A percentile compares a stretch with the other conserved stretches of the same genome.
These are phyloP conservation scores for Starmera pachycereana DNA, from an alignment of 805 yeast genomes.

Conservation along the genomic window DNA sequence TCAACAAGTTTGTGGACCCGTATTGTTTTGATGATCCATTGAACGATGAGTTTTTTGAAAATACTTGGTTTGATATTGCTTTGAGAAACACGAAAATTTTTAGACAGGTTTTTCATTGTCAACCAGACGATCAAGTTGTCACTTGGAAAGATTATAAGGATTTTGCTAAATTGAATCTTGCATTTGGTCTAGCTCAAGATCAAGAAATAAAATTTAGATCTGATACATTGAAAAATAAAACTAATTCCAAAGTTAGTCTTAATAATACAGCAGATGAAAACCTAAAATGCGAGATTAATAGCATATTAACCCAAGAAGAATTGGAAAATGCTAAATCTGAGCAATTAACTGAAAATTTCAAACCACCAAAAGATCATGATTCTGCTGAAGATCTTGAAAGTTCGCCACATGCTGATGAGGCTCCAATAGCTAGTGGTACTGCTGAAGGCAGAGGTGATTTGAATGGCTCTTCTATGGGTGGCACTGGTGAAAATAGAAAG, in stretches of 20 bases:
- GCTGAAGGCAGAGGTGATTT: no score
- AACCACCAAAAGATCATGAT: not conserved
- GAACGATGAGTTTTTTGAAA: slow-evolving; percentile 71
- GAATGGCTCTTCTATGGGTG: not conserved
- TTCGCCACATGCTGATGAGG: no score
- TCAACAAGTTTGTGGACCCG: slow-evolving; percentile 62
- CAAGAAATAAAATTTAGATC: slow-evolving; percentile 13
- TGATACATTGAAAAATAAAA: no score
- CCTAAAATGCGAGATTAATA: no score
- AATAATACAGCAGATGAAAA: no score
- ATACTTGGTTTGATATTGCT: slow-evolving; percentile 77
- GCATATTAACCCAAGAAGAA: no score
- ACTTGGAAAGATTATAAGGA: slow-evolving; percentile 87
- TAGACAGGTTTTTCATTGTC: slow-evolving; percentile 81
- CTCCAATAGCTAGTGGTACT: no score
- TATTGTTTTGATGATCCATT: slow-evolving; percentile 84
- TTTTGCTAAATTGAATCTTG: slow-evolving; percentile 47
- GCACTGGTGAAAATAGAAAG: not conserved
- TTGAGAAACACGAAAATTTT: slow-evolving; percentile 72
- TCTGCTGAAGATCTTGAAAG: no score
- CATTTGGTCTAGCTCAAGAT: slow-evolving; percentile 33
- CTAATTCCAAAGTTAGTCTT: no score
- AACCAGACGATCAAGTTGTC: slow-evolving; percentile 87
- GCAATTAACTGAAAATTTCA: not conserved
- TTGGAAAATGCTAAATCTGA: no score